Percentiles rank a stretch among this genome's conserved stretches.
Conservation (phyloP, 129 eudicot species). For the Chrysanthemum makinoi region DNA sequence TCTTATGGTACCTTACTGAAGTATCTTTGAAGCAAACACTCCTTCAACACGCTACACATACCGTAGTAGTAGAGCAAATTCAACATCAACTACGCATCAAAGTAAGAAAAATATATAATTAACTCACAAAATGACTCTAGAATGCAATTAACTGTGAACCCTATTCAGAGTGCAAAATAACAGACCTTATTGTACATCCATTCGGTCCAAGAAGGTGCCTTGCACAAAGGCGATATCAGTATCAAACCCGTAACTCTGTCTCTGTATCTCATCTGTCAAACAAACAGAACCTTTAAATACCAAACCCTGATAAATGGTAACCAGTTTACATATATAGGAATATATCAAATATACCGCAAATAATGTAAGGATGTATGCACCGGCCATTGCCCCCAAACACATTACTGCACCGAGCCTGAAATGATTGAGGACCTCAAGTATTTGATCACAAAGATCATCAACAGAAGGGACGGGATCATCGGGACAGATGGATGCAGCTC, state of each 20-base stretch:
- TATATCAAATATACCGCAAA: constrained; percentile 65
- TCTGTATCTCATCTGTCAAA: constrained; percentile 57
- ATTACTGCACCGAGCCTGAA: constrained; percentile 86
- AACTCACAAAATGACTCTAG: no score
- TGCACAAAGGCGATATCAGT: constrained; percentile 85
- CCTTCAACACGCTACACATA: constrained; percentile 74
- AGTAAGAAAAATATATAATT: no score
- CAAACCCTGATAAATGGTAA: not conserved
- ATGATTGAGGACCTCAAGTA: constrained; percentile 73
- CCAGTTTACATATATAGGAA: not conserved
- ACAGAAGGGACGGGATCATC: constrained; percentile 55
- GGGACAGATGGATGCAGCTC: constrained; percentile 54
- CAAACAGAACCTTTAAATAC: not conserved
- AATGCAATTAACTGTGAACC: no score
- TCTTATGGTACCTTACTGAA: constrained; percentile 68
- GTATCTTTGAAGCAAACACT: constrained; percentile 70
- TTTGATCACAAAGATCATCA: constrained; percentile 89
- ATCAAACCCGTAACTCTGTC: constrained; percentile 72
- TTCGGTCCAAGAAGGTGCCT: constrained; percentile 93
- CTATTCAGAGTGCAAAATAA: not conserved
- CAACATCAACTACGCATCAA: constrained; percentile 50
- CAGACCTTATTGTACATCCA: constrained; percentile 86
- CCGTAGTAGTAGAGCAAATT: constrained; percentile 77
- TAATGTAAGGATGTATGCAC: constrained; percentile 81
- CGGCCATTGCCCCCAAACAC: constrained; percentile 95